Percentiles rank a stretch among this genome's conserved stretches.
These are phyloP conservation scores for Mrakia frigida DNA, from an alignment of 768 basidiomycete genomes.

Conservation along the genomic window DNA sequence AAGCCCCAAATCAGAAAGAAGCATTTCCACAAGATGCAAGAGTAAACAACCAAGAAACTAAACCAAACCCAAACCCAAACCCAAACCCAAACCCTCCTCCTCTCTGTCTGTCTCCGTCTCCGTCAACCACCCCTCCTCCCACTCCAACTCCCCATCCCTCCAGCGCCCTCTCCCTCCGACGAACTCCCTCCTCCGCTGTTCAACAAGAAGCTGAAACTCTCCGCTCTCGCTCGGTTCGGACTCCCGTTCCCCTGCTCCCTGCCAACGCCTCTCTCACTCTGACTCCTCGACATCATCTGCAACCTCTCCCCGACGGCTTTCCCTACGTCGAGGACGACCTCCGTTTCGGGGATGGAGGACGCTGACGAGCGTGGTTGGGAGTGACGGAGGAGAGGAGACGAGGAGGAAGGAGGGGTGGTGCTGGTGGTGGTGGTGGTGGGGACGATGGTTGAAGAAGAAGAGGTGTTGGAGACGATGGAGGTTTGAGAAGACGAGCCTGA, in stretches of 20 bases:
- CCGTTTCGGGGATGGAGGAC: neutral
- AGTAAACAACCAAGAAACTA: neutral
- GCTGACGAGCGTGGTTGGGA: neutral
- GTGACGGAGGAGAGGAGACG: too few species aligned
- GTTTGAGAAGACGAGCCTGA: too few species aligned
- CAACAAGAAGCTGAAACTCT: slow-evolving; percentile 28
- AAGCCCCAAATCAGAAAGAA: too few species aligned
- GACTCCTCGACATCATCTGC: neutral
- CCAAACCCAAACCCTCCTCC: neutral
- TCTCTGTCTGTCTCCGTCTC: too few species aligned
- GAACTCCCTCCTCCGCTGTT: neutral
- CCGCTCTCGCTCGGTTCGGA: slow-evolving; percentile 10
- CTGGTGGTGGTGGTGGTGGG: too few species aligned
- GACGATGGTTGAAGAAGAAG: too few species aligned
- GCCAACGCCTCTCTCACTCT: neutral
- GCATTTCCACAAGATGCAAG: neutral
- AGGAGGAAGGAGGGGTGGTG: too few species aligned
- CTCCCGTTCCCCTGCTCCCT: neutral
- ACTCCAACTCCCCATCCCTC: neutral
- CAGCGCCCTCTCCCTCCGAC: neutral
- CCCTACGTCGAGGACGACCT: neutral
- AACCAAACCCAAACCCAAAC: neutral
- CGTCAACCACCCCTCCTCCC: neutral
- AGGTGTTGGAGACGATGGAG: too few species aligned
- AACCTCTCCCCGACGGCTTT: neutral